Evolutionary conservation across 192 early-diverging fungal genomes (phyloP), one percentile per base, ranked within the genome.

Genomic region (Gamsiella multidivaricata): DNA sequence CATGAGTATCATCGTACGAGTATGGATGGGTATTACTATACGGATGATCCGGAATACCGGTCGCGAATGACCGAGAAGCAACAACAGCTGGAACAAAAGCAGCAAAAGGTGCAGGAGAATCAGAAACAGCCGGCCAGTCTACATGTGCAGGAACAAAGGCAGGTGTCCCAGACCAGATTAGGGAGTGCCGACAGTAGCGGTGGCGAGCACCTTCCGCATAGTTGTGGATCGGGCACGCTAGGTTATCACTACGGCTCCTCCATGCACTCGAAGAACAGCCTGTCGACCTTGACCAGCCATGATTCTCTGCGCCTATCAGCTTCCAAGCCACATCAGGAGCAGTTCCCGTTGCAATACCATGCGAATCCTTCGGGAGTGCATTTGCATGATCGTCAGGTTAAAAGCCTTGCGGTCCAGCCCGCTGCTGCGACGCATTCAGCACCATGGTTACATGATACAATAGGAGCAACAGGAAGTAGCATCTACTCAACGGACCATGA

Each of bases 11-110:
- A 50, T 39, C 46, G 25, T 25, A 25, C 29, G 8, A 22, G 15
- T 39, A 14, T 28, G 33, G 65, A 57, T 39, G 45, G 46, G 3
- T 47, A 46, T 28, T 58, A 39, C 29, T 58, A 50, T 39, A 50
- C 65, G 0, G 46, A 58, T n/a, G 34, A 68, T 18, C 36, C 45
- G 0, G 26, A 33, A 12, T 55, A 68, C 28, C 65, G n/a, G n/a
- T n/a, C n/a, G n/a, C n/a, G n/a, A n/a, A n/a, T n/a, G n/a, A n/a
- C 34, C 1, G 46, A 26, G 15, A 37, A 34, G 5, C 54, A n/a
- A 58, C 32, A 41, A 20, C 34, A 36, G 18, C 31, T 50, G 11
- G 9, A n/a, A 0, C 54, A 47, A 32, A 29, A 37, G 5, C 32
- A 67, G 12, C 42, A 57, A 29, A 31, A 33, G 15, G 10, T 12